Evolutionary conservation across 1,139 yeast species (phyloP).

Genomic region (Blastobotrys apis): DNA sequence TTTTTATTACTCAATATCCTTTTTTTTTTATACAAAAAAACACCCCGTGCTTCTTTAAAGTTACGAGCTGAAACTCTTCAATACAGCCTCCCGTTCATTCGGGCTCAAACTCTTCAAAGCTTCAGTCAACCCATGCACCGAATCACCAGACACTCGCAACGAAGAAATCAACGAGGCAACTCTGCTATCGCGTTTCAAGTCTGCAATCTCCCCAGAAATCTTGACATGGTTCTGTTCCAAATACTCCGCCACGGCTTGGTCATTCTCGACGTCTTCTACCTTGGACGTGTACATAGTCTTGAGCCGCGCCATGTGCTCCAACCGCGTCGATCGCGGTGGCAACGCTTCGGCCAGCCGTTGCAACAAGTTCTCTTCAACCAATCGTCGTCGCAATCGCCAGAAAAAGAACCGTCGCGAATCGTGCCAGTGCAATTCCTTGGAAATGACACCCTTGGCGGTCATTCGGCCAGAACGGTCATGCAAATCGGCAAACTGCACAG

Average conservation of each 20-base stretch:
- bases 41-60: no score
- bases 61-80: slow-evolving; percentile 35
- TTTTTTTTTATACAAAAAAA: no score
- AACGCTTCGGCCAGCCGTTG: slow-evolving; percentile 67
- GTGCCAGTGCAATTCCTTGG: slow-evolving; percentile 79
- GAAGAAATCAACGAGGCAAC: slow-evolving; percentile 23
- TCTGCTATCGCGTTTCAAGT: slow-evolving; percentile 39
- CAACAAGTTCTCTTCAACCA: slow-evolving; percentile 85
- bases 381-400: slow-evolving; percentile 98
- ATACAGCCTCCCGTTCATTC: slow-evolving; percentile 54
- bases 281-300: slow-evolving; percentile 78
- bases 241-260: slow-evolving; percentile 78
- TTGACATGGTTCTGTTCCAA: slow-evolving; percentile 71
- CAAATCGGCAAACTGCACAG: slow-evolving; percentile 94
- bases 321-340: slow-evolving; percentile 56
- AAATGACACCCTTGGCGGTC: slow-evolving; percentile 89
- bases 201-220: slow-evolving; percentile 57
- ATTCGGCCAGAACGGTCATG: slow-evolving; percentile 97
- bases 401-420: slow-evolving; percentile 92
- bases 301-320: slow-evolving; percentile 81
- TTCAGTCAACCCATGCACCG: slow-evolving; percentile 57
- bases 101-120: slow-evolving; percentile 55
- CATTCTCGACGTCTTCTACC: slow-evolving; percentile 67
- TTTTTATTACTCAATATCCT: no score
- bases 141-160: slow-evolving; percentile 43